These are phyloP conservation scores for Cladosporium sp. DNA, from an alignment of 2,329 filamentous ascomycete species.

Conservation along the genomic window DNA sequence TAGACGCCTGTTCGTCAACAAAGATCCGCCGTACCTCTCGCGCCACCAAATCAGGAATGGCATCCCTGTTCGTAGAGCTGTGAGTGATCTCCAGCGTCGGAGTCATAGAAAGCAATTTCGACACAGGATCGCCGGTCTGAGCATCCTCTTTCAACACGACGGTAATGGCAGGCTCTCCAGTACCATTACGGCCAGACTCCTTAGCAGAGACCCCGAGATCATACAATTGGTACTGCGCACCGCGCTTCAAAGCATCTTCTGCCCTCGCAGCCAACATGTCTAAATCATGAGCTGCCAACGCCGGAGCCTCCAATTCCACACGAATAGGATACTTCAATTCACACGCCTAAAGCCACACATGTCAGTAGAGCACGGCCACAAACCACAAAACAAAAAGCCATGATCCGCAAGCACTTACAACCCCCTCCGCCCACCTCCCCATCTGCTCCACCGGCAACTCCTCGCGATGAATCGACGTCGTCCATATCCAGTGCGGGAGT, in stretches of 20 bases:
- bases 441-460: conserved; percentile 78
- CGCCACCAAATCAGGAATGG: conserved; percentile 73
- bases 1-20: conserved; percentile 80
- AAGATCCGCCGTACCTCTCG: conserved; percentile 74
- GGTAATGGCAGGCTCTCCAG: background rate
- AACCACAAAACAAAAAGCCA: background rate
- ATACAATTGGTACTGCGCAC: conserved; percentile 81
- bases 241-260: conserved; percentile 79
- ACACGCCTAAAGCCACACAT: conserved; percentile 66
- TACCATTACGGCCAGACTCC: background rate
- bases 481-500: conserved; percentile 92
- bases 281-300: conserved; percentile 62
- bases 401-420: conserved; percentile 51
- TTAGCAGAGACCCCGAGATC: conserved; percentile 60
- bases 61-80: conserved; percentile 45
- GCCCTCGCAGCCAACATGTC: conserved; percentile 73
- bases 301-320: conserved; percentile 69
- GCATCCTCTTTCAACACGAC: background rate
- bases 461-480: conserved; percentile 87
- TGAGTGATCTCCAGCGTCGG: background rate
- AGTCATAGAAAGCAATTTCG: background rate
- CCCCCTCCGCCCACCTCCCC: conserved; percentile 87
- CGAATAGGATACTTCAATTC: conserved; percentile 82
- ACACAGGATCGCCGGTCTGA: background rate
- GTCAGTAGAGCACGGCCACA: too few relatives aligned